phyloP scores from a whole-genome alignment of 805 yeast species.

The Ogataea pini region DNA sequence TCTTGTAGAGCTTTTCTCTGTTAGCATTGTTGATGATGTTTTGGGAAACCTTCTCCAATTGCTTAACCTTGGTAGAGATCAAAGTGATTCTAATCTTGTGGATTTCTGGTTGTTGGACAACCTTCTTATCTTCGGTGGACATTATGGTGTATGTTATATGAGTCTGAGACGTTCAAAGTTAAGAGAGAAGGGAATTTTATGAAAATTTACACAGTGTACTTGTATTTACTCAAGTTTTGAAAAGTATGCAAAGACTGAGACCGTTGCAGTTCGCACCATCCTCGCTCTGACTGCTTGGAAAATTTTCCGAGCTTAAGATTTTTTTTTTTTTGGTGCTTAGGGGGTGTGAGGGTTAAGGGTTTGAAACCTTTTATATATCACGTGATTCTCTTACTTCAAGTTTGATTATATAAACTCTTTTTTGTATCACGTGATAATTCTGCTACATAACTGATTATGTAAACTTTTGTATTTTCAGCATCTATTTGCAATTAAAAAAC shows the following conservation, averaged over 20 bases:
- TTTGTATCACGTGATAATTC: no score
- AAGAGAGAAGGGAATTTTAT: constrained; percentile 5
- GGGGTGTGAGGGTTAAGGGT: constrained; percentile 15
- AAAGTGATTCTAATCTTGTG: constrained; percentile 98
- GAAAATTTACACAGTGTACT: not conserved
- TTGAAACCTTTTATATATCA: constrained; percentile 9
- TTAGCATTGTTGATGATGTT: constrained; percentile 88
- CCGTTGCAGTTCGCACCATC: constrained; percentile 1
- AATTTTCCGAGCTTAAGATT: constrained; percentile 7
- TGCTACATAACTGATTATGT: no score
- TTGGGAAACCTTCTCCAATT: constrained; percentile 93
- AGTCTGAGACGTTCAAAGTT: constrained; percentile 40
- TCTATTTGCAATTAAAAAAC: constrained; percentile 43
- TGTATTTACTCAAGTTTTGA: constrained; percentile 1
- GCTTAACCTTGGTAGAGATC: constrained; percentile 98
- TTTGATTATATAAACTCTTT: no score
- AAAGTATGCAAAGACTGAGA: constrained; percentile 2
- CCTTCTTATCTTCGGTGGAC: constrained; percentile 82
- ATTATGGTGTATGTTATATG: constrained; percentile 41
- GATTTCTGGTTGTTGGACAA: constrained; percentile 77
- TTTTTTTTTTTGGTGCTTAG: not conserved
- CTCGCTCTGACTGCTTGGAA: constrained; percentile 7
- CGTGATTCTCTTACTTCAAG: constrained; percentile 12
- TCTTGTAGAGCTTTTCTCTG: constrained; percentile 79
- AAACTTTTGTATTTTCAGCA: no score